Base-by-base conservation (phyloP, 2,329 filamentous ascomycete species). In the Aspergillus tubingensis region DNA sequence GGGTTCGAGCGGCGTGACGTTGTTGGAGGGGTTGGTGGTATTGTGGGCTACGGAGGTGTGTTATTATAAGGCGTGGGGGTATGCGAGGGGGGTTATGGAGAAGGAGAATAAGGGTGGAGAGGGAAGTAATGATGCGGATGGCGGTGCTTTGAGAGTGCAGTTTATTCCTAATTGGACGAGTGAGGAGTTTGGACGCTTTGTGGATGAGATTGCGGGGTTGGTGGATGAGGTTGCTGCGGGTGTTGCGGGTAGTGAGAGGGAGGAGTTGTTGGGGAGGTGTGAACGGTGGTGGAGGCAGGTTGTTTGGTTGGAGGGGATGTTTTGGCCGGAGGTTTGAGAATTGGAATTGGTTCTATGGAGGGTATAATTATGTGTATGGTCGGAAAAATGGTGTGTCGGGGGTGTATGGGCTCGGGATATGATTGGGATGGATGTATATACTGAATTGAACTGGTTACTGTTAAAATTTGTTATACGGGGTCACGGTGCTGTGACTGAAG, bases 11-110 rank as follows among this genome's bases (percentile, higher is more conserved):
- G 80, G 78, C 7, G 78, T 79, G 2, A 81, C 76, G 1, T 71
- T 91, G 69, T 76, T 92, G 2, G 88, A 92, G 71, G 88, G 87
- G 5, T 80, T 91, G 62, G 83, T 91, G 2, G 82, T 91, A n/a
- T 83, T 92, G 23, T 93, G 89, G 87, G 87, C 86, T n/a, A 91
- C 88, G 1, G 90, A 94, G 76, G 85, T 81, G 50, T 83, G 82
- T 61, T 89, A 88, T 69, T 70, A 88, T 17, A 79, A 83, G 41
- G 82, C 86, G 11, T 89, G 87, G 87, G 79, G 77, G 8, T 76
- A 72, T 68, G 77, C 76, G 21, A 69, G 65, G 3, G 60, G 51
- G 5, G 65, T 70, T 43, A 75, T 81, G 66, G 71, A 77, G 17
- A 65, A 68, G 1, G 62, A 62, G 15, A 62, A 54, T 1, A 25